phyloP scores from a whole-genome alignment of 139 green algal genomes.

The Mesotaenium endlicherianum region DNA sequence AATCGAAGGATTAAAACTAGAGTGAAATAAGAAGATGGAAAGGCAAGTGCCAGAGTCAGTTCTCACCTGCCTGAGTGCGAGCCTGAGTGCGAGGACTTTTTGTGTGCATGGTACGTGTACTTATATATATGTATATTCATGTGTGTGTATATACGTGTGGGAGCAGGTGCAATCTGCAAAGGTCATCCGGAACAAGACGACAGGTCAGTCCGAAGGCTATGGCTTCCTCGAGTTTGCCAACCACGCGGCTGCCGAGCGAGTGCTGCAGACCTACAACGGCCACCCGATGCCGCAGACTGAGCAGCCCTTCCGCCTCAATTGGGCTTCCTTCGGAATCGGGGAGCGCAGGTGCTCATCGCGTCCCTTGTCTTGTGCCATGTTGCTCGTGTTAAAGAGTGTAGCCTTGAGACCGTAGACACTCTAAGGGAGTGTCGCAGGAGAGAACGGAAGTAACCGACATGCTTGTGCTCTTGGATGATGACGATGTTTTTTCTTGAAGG shows the following conservation, averaged over 20 bases:
- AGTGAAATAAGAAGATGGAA: too few relatives aligned
- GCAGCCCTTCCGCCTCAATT: conserved; percentile 75
- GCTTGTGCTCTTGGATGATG: too few relatives aligned
- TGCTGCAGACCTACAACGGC: conserved; percentile 71
- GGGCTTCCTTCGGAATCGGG: conserved; percentile 73
- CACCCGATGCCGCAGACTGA: conserved; percentile 68
- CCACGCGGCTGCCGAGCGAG: conserved; percentile 60
- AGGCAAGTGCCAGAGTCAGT: too few relatives aligned
- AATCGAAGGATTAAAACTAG: too few relatives aligned
- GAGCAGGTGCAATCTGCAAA: conserved; percentile 63
- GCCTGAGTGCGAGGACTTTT: not conserved
- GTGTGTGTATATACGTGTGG: not conserved
- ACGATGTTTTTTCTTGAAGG: too few relatives aligned
- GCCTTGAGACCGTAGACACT: too few relatives aligned
- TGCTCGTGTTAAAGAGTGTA: too few relatives aligned
- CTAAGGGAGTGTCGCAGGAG: too few relatives aligned
- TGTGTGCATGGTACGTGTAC: not conserved
- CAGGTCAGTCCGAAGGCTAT: conserved; percentile 72
- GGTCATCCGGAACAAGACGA: conserved; percentile 77
- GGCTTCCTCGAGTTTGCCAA: conserved; percentile 77
- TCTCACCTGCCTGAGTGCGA: too few relatives aligned
- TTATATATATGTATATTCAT: not conserved
- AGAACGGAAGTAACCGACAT: too few relatives aligned
- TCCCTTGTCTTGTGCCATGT: too few relatives aligned
- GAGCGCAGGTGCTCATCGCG: conserved; percentile 52